phyloP scores from a whole-genome alignment of 306 rosid species.

The Corylus heterophylla region DNA sequence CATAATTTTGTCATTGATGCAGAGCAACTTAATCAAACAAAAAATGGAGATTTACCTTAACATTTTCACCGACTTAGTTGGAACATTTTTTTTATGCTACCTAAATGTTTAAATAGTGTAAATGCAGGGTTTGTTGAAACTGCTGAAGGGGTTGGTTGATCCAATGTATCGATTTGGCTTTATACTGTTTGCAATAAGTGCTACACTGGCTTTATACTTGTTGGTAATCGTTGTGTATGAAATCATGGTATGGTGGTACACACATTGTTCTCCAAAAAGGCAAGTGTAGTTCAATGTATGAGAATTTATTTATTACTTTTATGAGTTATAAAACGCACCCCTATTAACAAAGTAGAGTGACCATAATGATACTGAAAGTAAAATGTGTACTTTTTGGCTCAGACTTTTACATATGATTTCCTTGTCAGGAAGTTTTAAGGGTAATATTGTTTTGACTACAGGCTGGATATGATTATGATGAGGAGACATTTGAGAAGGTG shows the following conservation, averaged over 20 bases:
- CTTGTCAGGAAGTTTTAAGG: too few species aligned
- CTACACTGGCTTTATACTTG: constrained; percentile 7
- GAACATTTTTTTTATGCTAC: too few species aligned
- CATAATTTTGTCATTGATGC: not conserved
- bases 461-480: constrained; percentile 95
- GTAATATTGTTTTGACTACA: constrained; percentile 44
- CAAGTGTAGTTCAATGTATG: constrained; percentile 11
- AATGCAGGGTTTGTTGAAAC: too few species aligned
- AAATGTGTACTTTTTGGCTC: not conserved
- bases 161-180: not conserved
- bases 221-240: constrained; percentile 12
- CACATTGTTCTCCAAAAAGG: not conserved
- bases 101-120: too few species aligned
- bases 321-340: not conserved
- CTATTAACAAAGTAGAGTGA: not conserved
- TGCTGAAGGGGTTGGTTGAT: too few species aligned
- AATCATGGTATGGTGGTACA: not conserved
- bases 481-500: constrained; percentile 96
- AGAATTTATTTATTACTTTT: not conserved
- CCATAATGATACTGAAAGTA: not conserved
- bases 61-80: too few species aligned
- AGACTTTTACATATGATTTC: not conserved
- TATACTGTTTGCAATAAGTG: not conserved
- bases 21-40: not conserved
- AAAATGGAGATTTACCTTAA: not conserved